A percentile compares a stretch with the other conserved stretches of the same genome.
Evolutionary conservation across 23 red algal species (phyloP).

Genomic region (Gracilaria gracilis): DNA sequence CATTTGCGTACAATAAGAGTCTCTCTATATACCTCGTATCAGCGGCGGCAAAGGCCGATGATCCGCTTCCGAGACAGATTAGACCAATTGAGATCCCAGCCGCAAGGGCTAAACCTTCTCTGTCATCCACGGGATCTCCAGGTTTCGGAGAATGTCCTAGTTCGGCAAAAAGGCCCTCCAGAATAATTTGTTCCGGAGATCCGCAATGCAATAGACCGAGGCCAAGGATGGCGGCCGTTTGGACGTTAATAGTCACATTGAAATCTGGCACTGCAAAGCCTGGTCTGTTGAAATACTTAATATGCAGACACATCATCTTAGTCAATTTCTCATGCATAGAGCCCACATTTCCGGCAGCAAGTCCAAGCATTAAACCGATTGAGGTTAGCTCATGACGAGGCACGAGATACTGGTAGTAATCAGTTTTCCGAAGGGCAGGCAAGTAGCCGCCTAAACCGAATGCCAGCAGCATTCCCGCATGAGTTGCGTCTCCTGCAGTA

Average conservation of each 20-base stretch:
- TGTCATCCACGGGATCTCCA: conserved; percentile 61
- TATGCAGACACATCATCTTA: conserved; percentile 91
- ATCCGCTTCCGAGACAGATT: conserved; percentile 75
- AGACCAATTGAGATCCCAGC: conserved; percentile 88
- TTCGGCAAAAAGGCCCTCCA: conserved; percentile 88
- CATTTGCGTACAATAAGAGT: conserved; percentile 64
- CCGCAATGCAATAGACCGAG: conserved; percentile 85
- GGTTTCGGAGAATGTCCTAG: conserved; percentile 64
- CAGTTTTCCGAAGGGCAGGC: conserved; percentile 80
- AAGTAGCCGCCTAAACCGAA: conserved; percentile 92
- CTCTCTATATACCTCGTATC: conserved; percentile 64
- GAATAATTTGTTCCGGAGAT: conserved; percentile 73
- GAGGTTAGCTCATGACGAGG: conserved; percentile 91
- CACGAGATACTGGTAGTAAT: conserved; percentile 93
- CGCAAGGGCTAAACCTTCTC: conserved; percentile 83
- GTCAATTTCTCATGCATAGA: conserved; percentile 73
- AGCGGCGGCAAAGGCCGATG: conserved; percentile 45
- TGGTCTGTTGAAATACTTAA: conserved; percentile 83
- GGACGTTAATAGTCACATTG: conserved; percentile 86
- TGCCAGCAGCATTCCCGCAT: conserved; percentile 95
- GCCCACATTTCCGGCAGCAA: conserved; percentile 77
- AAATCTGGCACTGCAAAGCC: conserved; percentile 98
- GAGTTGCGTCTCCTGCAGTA: conserved; percentile 47
- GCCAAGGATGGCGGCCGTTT: conserved; percentile 88
- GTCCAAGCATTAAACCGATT: conserved; percentile 91